Conservation (phyloP, 805 yeast species). For the Yarrowia bubula region DNA sequence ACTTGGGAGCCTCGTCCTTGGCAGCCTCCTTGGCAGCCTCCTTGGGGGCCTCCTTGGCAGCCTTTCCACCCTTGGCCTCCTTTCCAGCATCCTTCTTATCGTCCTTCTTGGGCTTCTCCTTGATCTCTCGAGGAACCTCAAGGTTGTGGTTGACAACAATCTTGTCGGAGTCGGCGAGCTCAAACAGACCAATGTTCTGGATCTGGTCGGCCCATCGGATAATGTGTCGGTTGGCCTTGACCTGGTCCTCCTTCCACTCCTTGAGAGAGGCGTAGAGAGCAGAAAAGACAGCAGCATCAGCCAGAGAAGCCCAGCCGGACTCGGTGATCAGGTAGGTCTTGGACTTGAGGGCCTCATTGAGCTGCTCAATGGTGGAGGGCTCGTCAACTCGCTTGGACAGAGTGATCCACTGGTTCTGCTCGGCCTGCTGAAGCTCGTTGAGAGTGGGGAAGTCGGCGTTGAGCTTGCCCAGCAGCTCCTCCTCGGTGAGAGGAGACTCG, state of each 20-base stretch:
- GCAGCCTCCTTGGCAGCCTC: conserved; percentile 36
- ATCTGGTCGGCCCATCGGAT: conserved; percentile 90
- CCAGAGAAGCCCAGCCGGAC: conserved; percentile 54
- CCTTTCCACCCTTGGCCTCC: conserved; percentile 31
- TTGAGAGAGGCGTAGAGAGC: conserved; percentile 60
- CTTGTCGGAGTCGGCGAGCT: conserved; percentile 54
- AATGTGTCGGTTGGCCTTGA: conserved; percentile 72
- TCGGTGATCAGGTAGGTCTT: conserved; percentile 68
- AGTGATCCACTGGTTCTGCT: conserved; percentile 75
- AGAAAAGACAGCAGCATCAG: conserved; percentile 72
- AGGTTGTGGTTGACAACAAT: conserved; percentile 57
- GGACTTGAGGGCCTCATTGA: conserved; percentile 68
- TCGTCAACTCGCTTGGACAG: conserved; percentile 63
- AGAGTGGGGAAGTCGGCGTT: conserved; percentile 26
- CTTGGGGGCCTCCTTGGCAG: conserved; percentile 29
- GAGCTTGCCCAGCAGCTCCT: conserved; percentile 26
- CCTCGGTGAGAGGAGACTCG: conserved; percentile 27
- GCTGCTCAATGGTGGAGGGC: conserved; percentile 44
- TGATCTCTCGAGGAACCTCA: conserved; percentile 71
- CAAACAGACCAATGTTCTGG: conserved; percentile 54
- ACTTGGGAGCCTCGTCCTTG: conserved; percentile 35
- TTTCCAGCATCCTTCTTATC: conserved; percentile 37
- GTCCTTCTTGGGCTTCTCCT: conserved; percentile 45
- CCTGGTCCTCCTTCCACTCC: conserved; percentile 55
- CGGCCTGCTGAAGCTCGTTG: conserved; percentile 57